These are phyloP conservation scores for Eimeria brunetti DNA, from an alignment of 169 alveolate species.

Conservation along the genomic window DNA sequence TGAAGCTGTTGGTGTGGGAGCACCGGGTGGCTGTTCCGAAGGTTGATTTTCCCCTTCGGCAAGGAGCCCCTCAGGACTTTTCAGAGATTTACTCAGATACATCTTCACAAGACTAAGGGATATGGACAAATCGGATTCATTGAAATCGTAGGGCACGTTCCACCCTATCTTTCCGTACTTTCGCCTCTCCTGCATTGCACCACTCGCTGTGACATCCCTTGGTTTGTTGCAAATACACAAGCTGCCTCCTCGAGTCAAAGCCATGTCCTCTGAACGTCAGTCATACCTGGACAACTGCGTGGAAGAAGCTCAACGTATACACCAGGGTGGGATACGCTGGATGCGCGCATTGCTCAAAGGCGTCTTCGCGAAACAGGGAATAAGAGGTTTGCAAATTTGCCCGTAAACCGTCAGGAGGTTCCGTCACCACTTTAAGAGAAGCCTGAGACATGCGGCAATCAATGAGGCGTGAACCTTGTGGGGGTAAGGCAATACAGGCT, in stretches of 20 bases:
- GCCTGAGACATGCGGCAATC: slow-evolving; percentile 82
- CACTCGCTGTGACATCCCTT: not conserved
- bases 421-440: slow-evolving; percentile 95
- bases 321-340: slow-evolving; percentile 93
- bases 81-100: slow-evolving; percentile 80
- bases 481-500: not conserved
- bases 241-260: not conserved
- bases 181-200: slow-evolving; percentile 89
- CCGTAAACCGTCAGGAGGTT: slow-evolving; percentile 97
- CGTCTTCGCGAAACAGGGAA: slow-evolving; percentile 91
- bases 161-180: slow-evolving; percentile 96
- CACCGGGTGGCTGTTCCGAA: not conserved
- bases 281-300: slow-evolving; percentile 92
- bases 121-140: slow-evolving; percentile 95
- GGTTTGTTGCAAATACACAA: not conserved
- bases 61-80: not conserved
- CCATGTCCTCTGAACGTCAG: not conserved
- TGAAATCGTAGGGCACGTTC: slow-evolving; percentile 96
- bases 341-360: slow-evolving; percentile 90
- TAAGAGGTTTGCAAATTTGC: slow-evolving; percentile 93
- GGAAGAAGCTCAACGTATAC: slow-evolving; percentile 95
- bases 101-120: slow-evolving; percentile 88
- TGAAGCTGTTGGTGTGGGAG: not conserved
- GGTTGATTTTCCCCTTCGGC: not conserved
- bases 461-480: not conserved